phyloP scores from a whole-genome alignment of 192 early-diverging fungal species.

The Gaertneriomyces semiglobifer region DNA sequence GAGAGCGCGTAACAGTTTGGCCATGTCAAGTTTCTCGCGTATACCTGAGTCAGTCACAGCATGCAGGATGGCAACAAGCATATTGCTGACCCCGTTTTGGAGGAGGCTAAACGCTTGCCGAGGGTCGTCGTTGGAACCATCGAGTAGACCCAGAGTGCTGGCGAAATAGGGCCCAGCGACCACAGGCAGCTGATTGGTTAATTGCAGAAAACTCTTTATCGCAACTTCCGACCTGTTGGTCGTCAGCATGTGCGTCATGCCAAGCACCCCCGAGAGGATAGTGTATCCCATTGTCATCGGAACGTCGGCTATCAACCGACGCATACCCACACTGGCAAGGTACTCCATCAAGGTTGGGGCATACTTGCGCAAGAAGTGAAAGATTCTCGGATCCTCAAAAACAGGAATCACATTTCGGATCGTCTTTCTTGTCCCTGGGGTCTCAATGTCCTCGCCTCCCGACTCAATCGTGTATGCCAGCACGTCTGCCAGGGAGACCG shows the following conservation, averaged over 20 bases:
- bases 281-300: constrained; percentile 38
- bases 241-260: constrained; percentile 18
- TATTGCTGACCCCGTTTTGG: constrained; percentile 20
- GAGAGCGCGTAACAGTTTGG: constrained; percentile 23
- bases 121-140: background rate
- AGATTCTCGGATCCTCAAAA: constrained; percentile 34
- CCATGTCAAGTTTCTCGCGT: constrained; percentile 16
- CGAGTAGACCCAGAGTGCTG: constrained; percentile 16
- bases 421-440: constrained; percentile 18
- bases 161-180: constrained; percentile 18
- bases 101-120: background rate
- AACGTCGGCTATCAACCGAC: constrained; percentile 30
- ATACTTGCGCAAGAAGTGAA: constrained; percentile 30
- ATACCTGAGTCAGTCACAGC: background rate
- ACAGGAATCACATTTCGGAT: constrained; percentile 28
- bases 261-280: constrained; percentile 25
- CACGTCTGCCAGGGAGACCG: constrained; percentile 25
- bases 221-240: constrained; percentile 18
- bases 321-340: constrained; percentile 33
- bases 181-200: constrained; percentile 13
- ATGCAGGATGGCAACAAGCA: constrained; percentile 13
- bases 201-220: constrained; percentile 21
- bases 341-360: constrained; percentile 34
- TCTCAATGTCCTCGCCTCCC: constrained; percentile 5
- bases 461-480: constrained; percentile 19